phyloP scores from a whole-genome alignment of 805 yeast genomes.

The Yarrowia sp. region DNA sequence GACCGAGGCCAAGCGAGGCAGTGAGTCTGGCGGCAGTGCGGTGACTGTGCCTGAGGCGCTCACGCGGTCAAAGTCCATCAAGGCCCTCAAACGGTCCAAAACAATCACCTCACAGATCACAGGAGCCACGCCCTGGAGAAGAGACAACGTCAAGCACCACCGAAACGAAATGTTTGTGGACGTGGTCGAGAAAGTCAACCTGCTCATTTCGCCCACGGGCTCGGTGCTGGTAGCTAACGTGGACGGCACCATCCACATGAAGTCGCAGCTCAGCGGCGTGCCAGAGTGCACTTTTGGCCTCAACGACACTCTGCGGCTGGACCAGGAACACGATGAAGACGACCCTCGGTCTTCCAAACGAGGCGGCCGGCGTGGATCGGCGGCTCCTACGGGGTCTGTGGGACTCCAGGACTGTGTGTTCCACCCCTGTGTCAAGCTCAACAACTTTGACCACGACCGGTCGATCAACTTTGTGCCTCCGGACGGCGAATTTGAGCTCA shows the following conservation, averaged over 20 bases:
- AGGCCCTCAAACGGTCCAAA: slow-evolving; percentile 39
- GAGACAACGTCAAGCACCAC: slow-evolving; percentile 72
- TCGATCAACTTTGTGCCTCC: slow-evolving; percentile 81
- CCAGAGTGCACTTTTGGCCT: slow-evolving; percentile 85
- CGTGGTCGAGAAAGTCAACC: slow-evolving; percentile 75
- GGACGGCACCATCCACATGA: slow-evolving; percentile 75
- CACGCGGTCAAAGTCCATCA: slow-evolving; percentile 7
- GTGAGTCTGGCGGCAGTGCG: slow-evolving; percentile 10
- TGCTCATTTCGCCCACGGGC: slow-evolving; percentile 66
- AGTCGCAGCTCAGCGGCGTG: slow-evolving; percentile 77
- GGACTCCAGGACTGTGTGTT: slow-evolving; percentile 78
- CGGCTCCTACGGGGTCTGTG: slow-evolving; percentile 54
- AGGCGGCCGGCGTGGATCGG: slow-evolving; percentile 45
- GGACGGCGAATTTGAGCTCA: slow-evolving; percentile 83
- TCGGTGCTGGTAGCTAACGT: slow-evolving; percentile 71
- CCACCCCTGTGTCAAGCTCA: slow-evolving; percentile 84
- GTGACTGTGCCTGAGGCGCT: slow-evolving; percentile 18
- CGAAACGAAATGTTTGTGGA: slow-evolving; percentile 81
- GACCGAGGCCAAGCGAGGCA: slow-evolving; percentile 45
- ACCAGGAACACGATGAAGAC: slow-evolving; percentile 42
- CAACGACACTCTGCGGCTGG: slow-evolving; percentile 58
- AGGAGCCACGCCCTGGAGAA: slow-evolving; percentile 70
- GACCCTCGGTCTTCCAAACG: slow-evolving; percentile 44
- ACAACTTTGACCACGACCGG: slow-evolving; percentile 68
- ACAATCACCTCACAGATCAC: slow-evolving; percentile 51